Percentiles rank a stretch among this genome's conserved stretches.
Conservation (phyloP, 352 stramenopile species). For the Globisporangium cylindrosporum region DNA sequence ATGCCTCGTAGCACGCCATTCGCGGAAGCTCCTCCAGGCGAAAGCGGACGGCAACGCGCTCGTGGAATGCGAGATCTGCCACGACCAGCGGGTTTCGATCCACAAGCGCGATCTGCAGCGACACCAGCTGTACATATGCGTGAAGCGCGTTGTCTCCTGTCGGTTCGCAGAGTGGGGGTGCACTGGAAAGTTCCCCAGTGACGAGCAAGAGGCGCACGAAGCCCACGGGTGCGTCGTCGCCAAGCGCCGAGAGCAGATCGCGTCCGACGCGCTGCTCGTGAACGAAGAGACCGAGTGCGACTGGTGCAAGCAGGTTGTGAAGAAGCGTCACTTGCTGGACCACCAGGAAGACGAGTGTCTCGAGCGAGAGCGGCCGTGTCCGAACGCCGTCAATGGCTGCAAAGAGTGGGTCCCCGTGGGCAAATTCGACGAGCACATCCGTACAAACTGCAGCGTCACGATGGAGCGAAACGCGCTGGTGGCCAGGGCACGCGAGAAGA, state of each 20-base stretch:
- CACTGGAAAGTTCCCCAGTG: conserved; percentile 28
- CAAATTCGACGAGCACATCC: conserved; percentile 47
- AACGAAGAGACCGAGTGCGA: conserved; percentile 61
- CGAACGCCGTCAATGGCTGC: conserved; percentile 56
- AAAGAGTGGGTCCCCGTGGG: conserved; percentile 70
- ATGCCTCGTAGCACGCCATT: conserved; percentile 31
- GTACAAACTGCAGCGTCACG: conserved; percentile 45
- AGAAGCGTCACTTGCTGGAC: conserved; percentile 64
- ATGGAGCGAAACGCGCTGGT: conserved; percentile 56
- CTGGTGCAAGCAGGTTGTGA: conserved; percentile 58
- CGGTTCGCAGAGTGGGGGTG: conserved; percentile 54
- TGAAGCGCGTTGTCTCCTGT: conserved; percentile 46
- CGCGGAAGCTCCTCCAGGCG: conserved; percentile 36
- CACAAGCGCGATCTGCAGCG: conserved; percentile 34
- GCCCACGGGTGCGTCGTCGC: conserved; percentile 41
- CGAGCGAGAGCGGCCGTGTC: conserved; percentile 64
- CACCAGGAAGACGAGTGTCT: conserved; percentile 79
- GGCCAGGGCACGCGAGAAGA: conserved; percentile 42
- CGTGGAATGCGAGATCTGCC: conserved; percentile 39
- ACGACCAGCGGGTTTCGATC: conserved; percentile 27
- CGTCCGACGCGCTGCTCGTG: conserved; percentile 34
- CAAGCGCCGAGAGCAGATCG: conserved; percentile 34
- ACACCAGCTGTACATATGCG: conserved; percentile 45
- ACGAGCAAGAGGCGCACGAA: conserved; percentile 43
- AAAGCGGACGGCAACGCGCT: conserved; percentile 38